These are phyloP conservation scores for Hypoxylon sp. DNA, from an alignment of 2,329 filamentous ascomycete species.

Conservation along the genomic window DNA sequence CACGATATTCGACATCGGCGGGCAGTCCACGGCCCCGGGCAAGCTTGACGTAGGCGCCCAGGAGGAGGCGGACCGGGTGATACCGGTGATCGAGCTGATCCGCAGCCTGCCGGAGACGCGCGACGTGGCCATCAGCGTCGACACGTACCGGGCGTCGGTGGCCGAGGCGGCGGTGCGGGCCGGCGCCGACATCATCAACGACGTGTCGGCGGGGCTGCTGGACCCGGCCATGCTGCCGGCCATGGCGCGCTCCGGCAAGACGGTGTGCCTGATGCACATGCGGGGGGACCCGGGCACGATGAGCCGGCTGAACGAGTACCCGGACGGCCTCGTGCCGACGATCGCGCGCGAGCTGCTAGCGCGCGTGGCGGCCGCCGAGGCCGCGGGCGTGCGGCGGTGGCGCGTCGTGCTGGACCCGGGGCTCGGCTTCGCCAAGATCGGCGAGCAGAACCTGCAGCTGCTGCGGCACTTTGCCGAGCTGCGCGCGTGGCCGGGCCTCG, in stretches of 20 bases:
- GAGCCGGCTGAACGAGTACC: conserved; percentile 73
- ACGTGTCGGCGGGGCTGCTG: conserved; percentile 83
- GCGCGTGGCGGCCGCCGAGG: conserved; percentile 77
- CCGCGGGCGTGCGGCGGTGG: conserved; percentile 87
- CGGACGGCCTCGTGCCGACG: conserved; percentile 69
- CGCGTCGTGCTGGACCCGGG: conserved; percentile 94
- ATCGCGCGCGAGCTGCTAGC: conserved; percentile 72
- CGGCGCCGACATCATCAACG: conserved; percentile 93
- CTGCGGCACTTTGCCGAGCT: conserved; percentile 72
- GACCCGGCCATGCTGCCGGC: conserved; percentile 84
- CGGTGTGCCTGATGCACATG: conserved; percentile 91
- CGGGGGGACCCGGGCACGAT: conserved; percentile 86
- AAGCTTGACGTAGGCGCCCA: conserved; percentile 71
- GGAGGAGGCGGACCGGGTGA: conserved; percentile 79
- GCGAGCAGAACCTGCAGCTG: conserved; percentile 81
- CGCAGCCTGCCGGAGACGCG: conserved; percentile 69
- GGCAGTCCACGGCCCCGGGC: conserved; percentile 87
- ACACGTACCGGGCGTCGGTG: conserved; percentile 89
- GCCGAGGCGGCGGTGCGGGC: conserved; percentile 77
- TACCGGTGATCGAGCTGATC: conserved; percentile 80
- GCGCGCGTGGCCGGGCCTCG: conserved; percentile 68
- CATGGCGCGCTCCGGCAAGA: conserved; percentile 78
- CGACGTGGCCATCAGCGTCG: conserved; percentile 80
- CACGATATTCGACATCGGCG: conserved; percentile 89
- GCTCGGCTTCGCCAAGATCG: conserved; percentile 89